Evolutionary conservation across 768 basidiomycete genomes (phyloP).

Genomic region (Butyriboletus loyo): DNA sequence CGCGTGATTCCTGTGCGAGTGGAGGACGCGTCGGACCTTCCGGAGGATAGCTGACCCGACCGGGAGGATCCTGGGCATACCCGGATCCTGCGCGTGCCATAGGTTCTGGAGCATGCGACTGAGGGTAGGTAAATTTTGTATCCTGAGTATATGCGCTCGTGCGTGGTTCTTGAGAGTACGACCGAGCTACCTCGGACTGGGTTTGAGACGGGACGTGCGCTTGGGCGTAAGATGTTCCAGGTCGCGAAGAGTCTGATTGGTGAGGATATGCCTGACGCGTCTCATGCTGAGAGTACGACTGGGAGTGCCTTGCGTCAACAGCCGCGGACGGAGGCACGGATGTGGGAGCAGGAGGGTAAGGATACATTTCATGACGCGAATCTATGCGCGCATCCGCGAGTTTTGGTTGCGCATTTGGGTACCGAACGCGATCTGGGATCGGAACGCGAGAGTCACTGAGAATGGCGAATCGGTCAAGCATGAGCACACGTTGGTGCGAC

Average conservation of each 20-base stretch:
- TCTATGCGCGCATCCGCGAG: slow-evolving; percentile 23
- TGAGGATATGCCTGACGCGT: slow-evolving; percentile 19
- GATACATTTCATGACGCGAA: slow-evolving; percentile 25
- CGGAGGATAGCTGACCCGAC: slow-evolving; percentile 11
- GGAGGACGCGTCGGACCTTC: slow-evolving; percentile 16
- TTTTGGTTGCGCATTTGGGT: slow-evolving; percentile 18
- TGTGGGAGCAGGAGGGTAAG: slow-evolving; percentile 12
- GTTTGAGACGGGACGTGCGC: slow-evolving; percentile 10
- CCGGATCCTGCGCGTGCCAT: slow-evolving; percentile 10
- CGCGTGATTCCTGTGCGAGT: slow-evolving; percentile 18
- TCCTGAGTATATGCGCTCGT: slow-evolving; percentile 23
- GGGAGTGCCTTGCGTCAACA: slow-evolving; percentile 20
- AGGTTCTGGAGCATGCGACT: slow-evolving; percentile 16
- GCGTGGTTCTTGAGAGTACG: slow-evolving; percentile 19
- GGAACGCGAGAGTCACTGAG: slow-evolving; percentile 23
- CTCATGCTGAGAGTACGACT: slow-evolving; percentile 22
- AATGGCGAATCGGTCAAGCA: slow-evolving; percentile 8
- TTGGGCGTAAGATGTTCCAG: slow-evolving; percentile 21
- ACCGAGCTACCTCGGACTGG: slow-evolving; percentile 16
- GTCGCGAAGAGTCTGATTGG: slow-evolving; percentile 18
- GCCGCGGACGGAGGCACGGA: slow-evolving; percentile 15
- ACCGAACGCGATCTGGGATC: slow-evolving; percentile 22
- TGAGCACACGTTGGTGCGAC: neutral
- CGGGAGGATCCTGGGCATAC: slow-evolving; percentile 16
- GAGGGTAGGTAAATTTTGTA: slow-evolving; percentile 22